These are phyloP conservation scores for Blastocystis hominis DNA, from an alignment of 352 stramenopile genomes.

Conservation along the genomic window DNA sequence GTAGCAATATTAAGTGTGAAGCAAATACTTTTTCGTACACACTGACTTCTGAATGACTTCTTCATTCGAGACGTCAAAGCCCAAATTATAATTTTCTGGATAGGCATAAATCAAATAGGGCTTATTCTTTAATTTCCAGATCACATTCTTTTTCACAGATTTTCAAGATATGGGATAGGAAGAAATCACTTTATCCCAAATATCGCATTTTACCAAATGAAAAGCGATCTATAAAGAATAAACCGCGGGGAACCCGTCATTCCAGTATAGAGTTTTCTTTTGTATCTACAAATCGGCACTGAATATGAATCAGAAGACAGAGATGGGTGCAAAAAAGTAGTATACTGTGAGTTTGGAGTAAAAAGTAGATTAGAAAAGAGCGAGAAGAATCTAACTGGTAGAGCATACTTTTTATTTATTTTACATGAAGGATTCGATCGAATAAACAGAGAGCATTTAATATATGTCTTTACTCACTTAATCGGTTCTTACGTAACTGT, in stretches of 20 bases:
- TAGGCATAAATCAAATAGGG: too few relatives aligned
- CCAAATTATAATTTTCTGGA: too few relatives aligned
- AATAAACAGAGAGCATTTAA: slow-evolving; percentile 11
- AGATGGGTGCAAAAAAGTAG: neutral
- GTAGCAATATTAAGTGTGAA: neutral
- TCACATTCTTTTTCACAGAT: too few relatives aligned
- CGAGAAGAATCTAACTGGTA: neutral
- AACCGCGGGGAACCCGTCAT: neutral
- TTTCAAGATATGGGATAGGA: too few relatives aligned
- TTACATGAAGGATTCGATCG: neutral
- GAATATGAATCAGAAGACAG: neutral
- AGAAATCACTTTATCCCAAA: too few relatives aligned
- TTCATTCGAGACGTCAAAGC: too few relatives aligned
- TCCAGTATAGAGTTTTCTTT: neutral
- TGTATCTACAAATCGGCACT: neutral
- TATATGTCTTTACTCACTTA: neutral
- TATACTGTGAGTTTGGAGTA: neutral
- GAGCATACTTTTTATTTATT: neutral
- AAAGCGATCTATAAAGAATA: neutral
- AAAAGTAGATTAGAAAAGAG: neutral
- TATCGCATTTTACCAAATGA: too few relatives aligned
- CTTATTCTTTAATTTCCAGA: too few relatives aligned
- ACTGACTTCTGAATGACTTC: too few relatives aligned
- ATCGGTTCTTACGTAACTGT: slow-evolving; percentile 2
- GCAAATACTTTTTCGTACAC: neutral